Percentiles rank a stretch among this genome's conserved stretches.
Conservation (phyloP, 2,329 filamentous ascomycete species). For the Fusarium falciforme region DNA sequence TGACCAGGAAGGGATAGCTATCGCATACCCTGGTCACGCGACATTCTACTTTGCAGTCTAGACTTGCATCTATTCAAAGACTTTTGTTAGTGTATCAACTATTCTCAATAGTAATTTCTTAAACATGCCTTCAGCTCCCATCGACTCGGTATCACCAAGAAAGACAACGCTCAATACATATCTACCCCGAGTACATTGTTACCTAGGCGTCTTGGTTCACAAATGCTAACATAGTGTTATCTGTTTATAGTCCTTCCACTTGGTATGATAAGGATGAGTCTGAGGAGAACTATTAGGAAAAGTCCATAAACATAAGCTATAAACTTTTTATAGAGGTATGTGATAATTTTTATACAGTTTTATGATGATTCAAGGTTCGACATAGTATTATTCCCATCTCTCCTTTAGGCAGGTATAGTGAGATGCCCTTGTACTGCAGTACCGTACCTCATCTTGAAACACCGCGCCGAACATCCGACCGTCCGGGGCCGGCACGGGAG, state of each 20-base stretch:
- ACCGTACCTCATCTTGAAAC: slow-evolving; percentile 6
- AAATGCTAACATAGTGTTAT: not conserved
- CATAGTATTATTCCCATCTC: not conserved
- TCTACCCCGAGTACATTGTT: not conserved
- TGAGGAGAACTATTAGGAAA: not conserved
- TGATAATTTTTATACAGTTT: not conserved
- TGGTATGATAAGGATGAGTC: not conserved
- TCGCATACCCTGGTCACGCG: slow-evolving; percentile 3
- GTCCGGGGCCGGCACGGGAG: slow-evolving; percentile 27
- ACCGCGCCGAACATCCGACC: slow-evolving; percentile 44
- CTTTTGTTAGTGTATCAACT: not conserved
- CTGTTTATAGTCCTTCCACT: too few species aligned
- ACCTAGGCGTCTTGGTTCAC: rapidly evolving
- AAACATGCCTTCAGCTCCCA: not conserved
- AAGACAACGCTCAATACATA: not conserved
- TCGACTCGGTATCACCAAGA: not conserved
- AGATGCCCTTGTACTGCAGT: not conserved
- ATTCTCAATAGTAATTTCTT: not conserved
- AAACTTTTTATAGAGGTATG: not conserved
- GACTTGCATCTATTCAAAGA: not conserved
- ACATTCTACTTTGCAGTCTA: not conserved
- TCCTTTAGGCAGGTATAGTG: not conserved
- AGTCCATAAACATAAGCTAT: not conserved
- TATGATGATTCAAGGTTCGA: not conserved
- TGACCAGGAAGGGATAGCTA: not conserved